Base-by-base conservation (phyloP, 192 early-diverging fungal species). In the Umbelopsis isabellina region DNA sequence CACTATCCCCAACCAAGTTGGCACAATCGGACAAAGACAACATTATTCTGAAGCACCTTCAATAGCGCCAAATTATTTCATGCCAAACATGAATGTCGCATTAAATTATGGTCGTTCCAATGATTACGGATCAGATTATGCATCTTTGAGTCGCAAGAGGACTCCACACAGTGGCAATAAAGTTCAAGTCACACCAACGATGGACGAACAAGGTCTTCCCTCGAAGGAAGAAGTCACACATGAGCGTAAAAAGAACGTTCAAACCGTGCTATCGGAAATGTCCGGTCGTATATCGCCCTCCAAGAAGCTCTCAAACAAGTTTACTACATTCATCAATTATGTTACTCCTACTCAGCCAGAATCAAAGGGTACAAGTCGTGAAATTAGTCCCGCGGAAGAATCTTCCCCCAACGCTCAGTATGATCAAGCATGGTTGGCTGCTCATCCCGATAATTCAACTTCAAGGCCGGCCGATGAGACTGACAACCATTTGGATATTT, bases 31-130 rank as follows among this genome's bases (percentile, higher is more conserved):
- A 25, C 55, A 61, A 25, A 11, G 55, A 35, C 55, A 61, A 1
- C 55, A 61, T 61, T 61, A 61, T n/a, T 61, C 55, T 25, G 33
- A 61, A 33, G 33, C 55, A 2, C 55, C 55, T 35, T 61, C 55
- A 35, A 61, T 61, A 35, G 55, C 55, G 8, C 55, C 55, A 16
- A 61, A 25, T 3, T 61, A 61, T n/a, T 61, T 61, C 55, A 35
- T 35, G 30, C 55, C 55, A 11, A 61, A 61, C 30, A 61, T 61
- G 55, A 61, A 61, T 35, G 55, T 61, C 33, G 21, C 55, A 2
- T 25, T 61, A 7, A 61, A 61, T 35, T 61, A 61, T 35, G 55
- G 55, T 16, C 55, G 55, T 18, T 61, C 55, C 25, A 61, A 61
- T 18, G 23, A 61, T 16, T 18, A 25, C 2, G 55, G 30, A 25